These are phyloP conservation scores for Venturia oleaginea DNA, from an alignment of 2,329 filamentous ascomycete genomes.

Conservation along the genomic window DNA sequence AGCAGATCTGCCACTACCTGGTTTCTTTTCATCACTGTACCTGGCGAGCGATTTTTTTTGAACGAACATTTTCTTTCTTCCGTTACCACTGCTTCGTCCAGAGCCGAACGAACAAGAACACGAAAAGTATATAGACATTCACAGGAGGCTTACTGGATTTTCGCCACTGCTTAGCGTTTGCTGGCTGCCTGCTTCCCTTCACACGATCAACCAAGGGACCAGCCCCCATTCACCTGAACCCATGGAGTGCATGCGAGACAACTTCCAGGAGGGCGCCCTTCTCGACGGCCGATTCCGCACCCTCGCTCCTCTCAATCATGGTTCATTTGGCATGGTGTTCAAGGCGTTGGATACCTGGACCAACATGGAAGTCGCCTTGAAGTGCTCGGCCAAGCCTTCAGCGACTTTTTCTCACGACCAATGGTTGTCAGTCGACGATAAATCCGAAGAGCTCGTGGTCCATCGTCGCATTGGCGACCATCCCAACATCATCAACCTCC, in stretches of 20 bases:
- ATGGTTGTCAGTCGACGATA: conserved; percentile 68
- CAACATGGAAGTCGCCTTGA: conserved; percentile 79
- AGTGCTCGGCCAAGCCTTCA: conserved; percentile 81
- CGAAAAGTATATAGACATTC: conserved; percentile 11
- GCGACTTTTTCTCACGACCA: conserved; percentile 51
- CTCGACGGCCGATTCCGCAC: conserved; percentile 86
- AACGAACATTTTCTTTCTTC: background rate
- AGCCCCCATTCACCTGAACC: conserved; percentile 11
- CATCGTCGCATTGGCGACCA: conserved; percentile 73
- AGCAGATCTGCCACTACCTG: conserved; percentile 2
- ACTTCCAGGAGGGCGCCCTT: conserved; percentile 69
- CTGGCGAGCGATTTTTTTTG: conserved; percentile 8
- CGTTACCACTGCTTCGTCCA: background rate
- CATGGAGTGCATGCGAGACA: conserved; percentile 82
- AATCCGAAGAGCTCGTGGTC: conserved; percentile 69
- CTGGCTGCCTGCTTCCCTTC: background rate
- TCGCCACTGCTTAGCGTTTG: background rate
- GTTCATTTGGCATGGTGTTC: conserved; percentile 98
- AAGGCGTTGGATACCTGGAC: conserved; percentile 74
- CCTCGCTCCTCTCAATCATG: conserved; percentile 91
- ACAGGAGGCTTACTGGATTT: background rate
- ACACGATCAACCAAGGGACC: background rate
- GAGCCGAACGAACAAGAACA: conserved; percentile 3
- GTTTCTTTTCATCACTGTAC: background rate
- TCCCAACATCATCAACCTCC: conserved; percentile 85